Evolutionary conservation across 441 rosid species (phyloP).

Genomic region (Metrosideros polymorpha): DNA sequence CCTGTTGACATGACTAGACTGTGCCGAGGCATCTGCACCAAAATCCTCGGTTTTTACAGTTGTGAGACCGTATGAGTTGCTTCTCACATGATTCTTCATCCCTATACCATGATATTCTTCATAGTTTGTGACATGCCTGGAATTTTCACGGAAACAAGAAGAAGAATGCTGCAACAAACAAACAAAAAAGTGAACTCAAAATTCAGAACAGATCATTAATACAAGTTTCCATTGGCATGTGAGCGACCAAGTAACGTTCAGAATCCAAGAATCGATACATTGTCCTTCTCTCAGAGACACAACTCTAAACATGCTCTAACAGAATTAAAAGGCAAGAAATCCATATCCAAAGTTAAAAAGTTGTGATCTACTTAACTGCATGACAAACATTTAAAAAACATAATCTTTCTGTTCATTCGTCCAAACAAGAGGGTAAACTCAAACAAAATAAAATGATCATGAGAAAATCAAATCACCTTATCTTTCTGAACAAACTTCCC

Average conservation of each 20-base stretch:
- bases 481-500: constrained; percentile 10
- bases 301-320: not conserved
- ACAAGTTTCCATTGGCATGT: not conserved
- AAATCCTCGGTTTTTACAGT: constrained; percentile 37
- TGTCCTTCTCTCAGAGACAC: not conserved
- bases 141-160: not conserved
- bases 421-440: not conserved
- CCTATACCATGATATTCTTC: not conserved
- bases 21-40: constrained; percentile 19
- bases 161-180: not conserved
- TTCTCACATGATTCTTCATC: constrained; percentile 8
- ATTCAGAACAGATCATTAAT: not conserved
- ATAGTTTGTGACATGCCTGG: not conserved
- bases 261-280: not conserved
- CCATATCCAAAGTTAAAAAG: not conserved
- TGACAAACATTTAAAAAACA: not conserved
- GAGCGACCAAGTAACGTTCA: not conserved
- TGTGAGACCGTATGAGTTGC: constrained; percentile 12
- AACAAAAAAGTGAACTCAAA: not conserved
- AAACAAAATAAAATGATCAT: not conserved
- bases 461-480: constrained; percentile 27
- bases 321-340: not conserved
- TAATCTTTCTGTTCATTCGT: not conserved
- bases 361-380: not conserved
- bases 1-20: constrained; percentile 3